Evolutionary conservation across 1,139 yeast species (phyloP).

Genomic region (Geotrichum siamense): DNA sequence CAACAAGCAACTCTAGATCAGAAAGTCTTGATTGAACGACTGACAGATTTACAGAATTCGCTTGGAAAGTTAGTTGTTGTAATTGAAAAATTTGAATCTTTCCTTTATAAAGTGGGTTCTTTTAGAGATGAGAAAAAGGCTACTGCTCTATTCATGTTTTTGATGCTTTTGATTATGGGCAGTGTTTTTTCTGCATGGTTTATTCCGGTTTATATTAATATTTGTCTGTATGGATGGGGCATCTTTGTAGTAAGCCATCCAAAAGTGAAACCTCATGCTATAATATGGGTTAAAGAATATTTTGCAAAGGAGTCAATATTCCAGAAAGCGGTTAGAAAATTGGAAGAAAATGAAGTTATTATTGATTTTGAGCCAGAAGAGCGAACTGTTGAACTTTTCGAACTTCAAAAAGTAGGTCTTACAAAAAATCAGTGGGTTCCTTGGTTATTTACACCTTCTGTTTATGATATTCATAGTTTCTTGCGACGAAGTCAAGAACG

Average conservation of each 20-base stretch:
- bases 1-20: slow-evolving; percentile 12
- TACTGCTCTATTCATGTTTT: slow-evolving; percentile 46
- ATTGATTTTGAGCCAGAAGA: slow-evolving; percentile 56
- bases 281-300: slow-evolving; percentile 3
- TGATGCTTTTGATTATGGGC: slow-evolving; percentile 40
- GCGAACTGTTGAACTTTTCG: slow-evolving; percentile 60
- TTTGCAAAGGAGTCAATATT: slow-evolving; percentile 3
- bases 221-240: slow-evolving; percentile 50
- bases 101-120: slow-evolving; percentile 59
- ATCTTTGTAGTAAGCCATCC: slow-evolving; percentile 31
- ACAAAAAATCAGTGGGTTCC: slow-evolving; percentile 56
- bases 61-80: slow-evolving; percentile 49
- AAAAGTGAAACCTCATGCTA: slow-evolving; percentile 17
- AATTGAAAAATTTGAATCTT: slow-evolving; percentile 48
- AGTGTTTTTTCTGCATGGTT: slow-evolving; percentile 51
- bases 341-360: slow-evolving; percentile 47
- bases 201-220: slow-evolving; percentile 56
- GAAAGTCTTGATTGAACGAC: slow-evolving; percentile 39
- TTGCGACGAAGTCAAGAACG: slow-evolving; percentile 49
- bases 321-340: slow-evolving; percentile 26
- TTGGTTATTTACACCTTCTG: slow-evolving; percentile 41
- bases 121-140: slow-evolving; percentile 66
- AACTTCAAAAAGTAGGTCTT: slow-evolving; percentile 59
- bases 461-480: slow-evolving; percentile 49
- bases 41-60: slow-evolving; percentile 57